Evolutionary conservation across 2,329 filamentous ascomycete species (phyloP), one percentile per base, ranked within the genome.

Genomic region (Cladorrhinum sp.): DNA sequence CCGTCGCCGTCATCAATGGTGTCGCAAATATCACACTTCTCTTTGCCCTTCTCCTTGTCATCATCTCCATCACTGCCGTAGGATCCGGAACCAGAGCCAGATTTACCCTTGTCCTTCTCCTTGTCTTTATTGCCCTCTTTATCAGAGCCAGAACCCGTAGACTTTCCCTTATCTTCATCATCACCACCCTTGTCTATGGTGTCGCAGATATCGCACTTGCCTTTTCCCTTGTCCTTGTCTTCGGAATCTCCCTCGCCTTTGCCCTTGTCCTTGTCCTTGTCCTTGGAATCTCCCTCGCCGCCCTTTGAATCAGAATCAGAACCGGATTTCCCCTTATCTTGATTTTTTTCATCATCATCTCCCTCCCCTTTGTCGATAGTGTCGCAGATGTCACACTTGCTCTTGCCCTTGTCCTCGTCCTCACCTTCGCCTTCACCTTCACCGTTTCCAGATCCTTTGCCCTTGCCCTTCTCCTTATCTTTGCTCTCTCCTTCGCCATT

Each of bases 391-490:
- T 23, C 54, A 57, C 26, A 55, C 12, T 55, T 26, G 53, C 10
- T 14, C 20, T 33, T 57, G 20, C 33, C 36, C 18, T 49, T 46
- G 16, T 57, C 42, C 3, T 30, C 28, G 24, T 57, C 54, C 14
- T 56, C 42, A 33, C 42, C 39, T 4, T 24, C 36, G 24, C n/a
- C 33, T 12, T 24, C 16, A n/a, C 26, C 30, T 36, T 36, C 42
- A 21, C 39, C 54, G 20, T 24, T 23, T 7, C 42, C 30, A 9
- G 26, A 21, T 8, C 36, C 24, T 18, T 33, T 33, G 30, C 36
- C 33, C 53, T 56, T 56, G 46, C 36, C 33, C 53, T 56, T 56
- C 6, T 28, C 54, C 12, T 36, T 24, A 7, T 33, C 54, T 20
- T 36, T 26, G 30, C 36, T 21, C 16, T 23, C 30, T 16, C 21